Conservation (phyloP, 768 basidiomycete genomes). For the Hydnomerulius pinastri region DNA sequence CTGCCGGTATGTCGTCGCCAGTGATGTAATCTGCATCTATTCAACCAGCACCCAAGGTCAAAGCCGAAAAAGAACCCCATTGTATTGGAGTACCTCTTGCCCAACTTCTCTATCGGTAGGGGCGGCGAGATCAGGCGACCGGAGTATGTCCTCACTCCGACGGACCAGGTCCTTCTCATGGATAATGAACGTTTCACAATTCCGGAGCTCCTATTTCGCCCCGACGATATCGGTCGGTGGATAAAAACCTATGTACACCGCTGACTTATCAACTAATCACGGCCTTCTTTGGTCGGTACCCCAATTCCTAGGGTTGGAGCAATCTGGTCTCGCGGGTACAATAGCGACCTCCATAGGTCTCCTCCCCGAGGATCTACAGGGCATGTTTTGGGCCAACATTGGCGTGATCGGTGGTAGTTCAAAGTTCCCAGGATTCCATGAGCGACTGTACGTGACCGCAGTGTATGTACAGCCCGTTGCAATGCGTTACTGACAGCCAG, state of each 20-base stretch:
- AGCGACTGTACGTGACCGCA: constrained; percentile 64
- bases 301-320: constrained; percentile 63
- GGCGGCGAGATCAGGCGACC: constrained; percentile 55
- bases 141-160: constrained; percentile 54
- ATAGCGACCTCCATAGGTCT: constrained; percentile 75
- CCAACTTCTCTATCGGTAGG: constrained; percentile 76
- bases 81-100: constrained; percentile 87
- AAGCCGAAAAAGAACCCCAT: constrained; percentile 64
- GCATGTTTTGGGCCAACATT: constrained; percentile 96
- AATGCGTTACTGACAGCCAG: constrained; percentile 16
- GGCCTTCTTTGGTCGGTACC: constrained; percentile 3
- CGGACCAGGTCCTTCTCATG: constrained; percentile 78
- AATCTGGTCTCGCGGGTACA: constrained; percentile 75
- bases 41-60: constrained; percentile 41
- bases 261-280: constrained; percentile 8
- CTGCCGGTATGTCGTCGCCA: constrained; percentile 63
- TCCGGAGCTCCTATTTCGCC: constrained; percentile 90
- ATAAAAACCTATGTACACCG: constrained; percentile 10
- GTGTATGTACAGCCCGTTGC: constrained; percentile 14
- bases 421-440: constrained; percentile 70
- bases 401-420: constrained; percentile 85
- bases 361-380: constrained; percentile 80
- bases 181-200: constrained; percentile 90
- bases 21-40: constrained; percentile 15
- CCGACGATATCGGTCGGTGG: constrained; percentile 81